These are phyloP conservation scores for Crithidia acanthocephali DNA, from an alignment of 208 protist genomes.

Conservation along the genomic window DNA sequence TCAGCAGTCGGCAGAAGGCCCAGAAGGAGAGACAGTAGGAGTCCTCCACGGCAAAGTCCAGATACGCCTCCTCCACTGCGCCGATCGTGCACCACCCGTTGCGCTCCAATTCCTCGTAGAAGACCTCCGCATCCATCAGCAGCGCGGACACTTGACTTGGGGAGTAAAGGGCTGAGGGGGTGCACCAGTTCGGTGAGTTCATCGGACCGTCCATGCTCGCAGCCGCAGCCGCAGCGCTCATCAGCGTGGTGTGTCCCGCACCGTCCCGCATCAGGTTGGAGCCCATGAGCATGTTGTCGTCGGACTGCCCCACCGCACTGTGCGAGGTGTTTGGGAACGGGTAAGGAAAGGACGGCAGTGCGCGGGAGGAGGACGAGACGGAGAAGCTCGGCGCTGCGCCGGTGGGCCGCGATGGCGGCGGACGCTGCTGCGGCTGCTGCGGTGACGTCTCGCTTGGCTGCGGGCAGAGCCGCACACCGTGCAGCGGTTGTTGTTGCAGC, in stretches of 20 bases:
- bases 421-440: neutral
- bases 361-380: slow-evolving; percentile 8
- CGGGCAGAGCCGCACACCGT: no score
- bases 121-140: slow-evolving; percentile 33
- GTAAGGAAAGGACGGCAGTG: neutral
- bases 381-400: neutral
- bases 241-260: neutral
- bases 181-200: slow-evolving; percentile 3
- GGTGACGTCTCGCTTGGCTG: no score
- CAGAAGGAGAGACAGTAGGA: slow-evolving; percentile 67
- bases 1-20: slow-evolving; percentile 63
- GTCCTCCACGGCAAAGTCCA: slow-evolving; percentile 55
- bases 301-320: neutral
- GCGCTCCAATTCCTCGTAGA: slow-evolving; percentile 33
- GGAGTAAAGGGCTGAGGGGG: neutral
- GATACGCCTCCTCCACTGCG: slow-evolving; percentile 64
- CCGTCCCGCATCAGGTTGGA: neutral
- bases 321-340: neutral
- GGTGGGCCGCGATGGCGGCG: neutral
- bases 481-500: no score
- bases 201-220: neutral
- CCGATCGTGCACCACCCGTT: slow-evolving; percentile 44
- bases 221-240: neutral
- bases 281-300: slow-evolving; percentile 2
- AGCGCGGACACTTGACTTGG: slow-evolving; percentile 25